Evolutionary conservation across 1,139 yeast genomes (phyloP), one percentile per base, ranked within the genome.

Genomic region (Diutina ranongensis): DNA sequence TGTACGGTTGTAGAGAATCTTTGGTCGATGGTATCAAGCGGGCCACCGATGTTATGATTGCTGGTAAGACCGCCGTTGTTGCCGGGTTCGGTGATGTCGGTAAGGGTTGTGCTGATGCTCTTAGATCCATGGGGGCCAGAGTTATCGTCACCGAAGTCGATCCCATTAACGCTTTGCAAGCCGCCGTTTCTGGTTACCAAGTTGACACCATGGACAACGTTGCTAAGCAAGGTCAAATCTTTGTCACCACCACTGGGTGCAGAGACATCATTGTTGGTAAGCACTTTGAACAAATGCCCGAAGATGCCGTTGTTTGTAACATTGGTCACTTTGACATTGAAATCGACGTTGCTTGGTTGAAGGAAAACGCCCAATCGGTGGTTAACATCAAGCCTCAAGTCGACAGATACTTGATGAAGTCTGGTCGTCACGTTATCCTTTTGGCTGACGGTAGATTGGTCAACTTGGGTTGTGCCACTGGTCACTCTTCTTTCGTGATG

Each of bases 31-130:
- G 98, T 77, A 92, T 92, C 71, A 94, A 92, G 83, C 88, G 99
- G 77, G 99, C 98, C 69, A 92, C 99, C 64, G 99, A 92, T 65
- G 98, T 92, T 61, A 94, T 92, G 98, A 84, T 92, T 66, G 98
- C 97, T 57, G 99, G 99, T 77, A 92, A 92, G 78, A 94, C 88
- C 63, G 95, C 97, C 55, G 94, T 92, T 59, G 98, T 92, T 62
- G 97, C 97, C 54, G 99, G 99, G 72, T 92, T 82, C 78, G 99
- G 99, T 81, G 99, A 92, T 68, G 99, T 92, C 63, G 99, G 99
- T 77, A 92, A 92, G 78, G 99, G 99, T 71, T 92, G 98, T 78
- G 97, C 97, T 66, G 84, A 89, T 86, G 97, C 99, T 58, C 82
- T 94, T 63, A 86, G 89, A 74, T 92, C 95, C 64, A 89, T 92